These are phyloP conservation scores for Pestalotiopsis sp. DNA, from an alignment of 2,329 filamentous ascomycete species.

Conservation along the genomic window DNA sequence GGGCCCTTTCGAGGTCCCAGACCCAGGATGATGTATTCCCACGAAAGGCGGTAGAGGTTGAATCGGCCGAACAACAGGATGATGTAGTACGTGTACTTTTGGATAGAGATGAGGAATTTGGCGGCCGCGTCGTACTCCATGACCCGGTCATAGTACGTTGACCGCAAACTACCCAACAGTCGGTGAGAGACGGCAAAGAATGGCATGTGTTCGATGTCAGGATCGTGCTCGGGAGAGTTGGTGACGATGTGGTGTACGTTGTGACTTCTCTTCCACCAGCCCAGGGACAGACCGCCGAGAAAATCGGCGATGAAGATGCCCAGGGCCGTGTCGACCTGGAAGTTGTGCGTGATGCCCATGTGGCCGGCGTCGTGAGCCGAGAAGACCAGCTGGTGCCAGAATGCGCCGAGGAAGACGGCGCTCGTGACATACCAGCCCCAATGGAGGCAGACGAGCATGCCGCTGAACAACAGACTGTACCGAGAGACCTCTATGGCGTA, in stretches of 20 bases:
- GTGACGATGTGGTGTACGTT: constrained; percentile 98
- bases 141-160: constrained; percentile 80
- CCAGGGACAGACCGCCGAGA: constrained; percentile 83
- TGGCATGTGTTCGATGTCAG: constrained; percentile 90
- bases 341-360: constrained; percentile 95
- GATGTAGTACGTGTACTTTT: constrained; percentile 83
- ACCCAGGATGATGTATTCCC: constrained; percentile 72
- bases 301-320: constrained; percentile 91
- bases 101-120: constrained; percentile 69
- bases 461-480: constrained; percentile 68
- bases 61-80: constrained; percentile 81
- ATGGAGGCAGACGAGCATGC: constrained; percentile 64
- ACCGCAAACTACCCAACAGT: constrained; percentile 72
- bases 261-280: constrained; percentile 97
- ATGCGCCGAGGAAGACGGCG: constrained; percentile 74
- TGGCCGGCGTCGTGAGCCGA: constrained; percentile 94
- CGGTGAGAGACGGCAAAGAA: constrained; percentile 87
- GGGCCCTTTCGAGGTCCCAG: constrained; percentile 74
- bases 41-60: constrained; percentile 83
- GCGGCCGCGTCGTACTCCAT: constrained; percentile 80
- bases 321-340: constrained; percentile 79
- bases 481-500: constrained; percentile 77
- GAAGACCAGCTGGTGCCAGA: constrained; percentile 97
- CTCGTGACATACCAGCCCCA: constrained; percentile 70
- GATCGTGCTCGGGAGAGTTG: constrained; percentile 92